A percentile compares a stretch with the other conserved stretches of the same genome.
Evolutionary conservation across 2,329 filamentous ascomycete species (phyloP).

Genomic region (Ophiostoma piceae): DNA sequence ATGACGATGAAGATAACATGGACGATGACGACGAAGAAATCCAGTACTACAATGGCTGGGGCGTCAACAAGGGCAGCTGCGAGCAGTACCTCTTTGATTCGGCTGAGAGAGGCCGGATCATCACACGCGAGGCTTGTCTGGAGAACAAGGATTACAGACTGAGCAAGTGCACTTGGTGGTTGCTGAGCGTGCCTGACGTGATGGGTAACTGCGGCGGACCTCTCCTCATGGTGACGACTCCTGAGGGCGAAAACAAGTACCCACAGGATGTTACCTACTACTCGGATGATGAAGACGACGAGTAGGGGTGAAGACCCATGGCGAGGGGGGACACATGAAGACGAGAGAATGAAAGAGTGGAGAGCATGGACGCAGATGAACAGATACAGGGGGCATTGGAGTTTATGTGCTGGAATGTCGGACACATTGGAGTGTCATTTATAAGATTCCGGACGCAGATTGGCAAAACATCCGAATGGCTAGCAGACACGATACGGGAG

Average conservation of each 20-base stretch:
- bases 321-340: background rate
- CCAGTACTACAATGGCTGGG: background rate
- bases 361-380: background rate
- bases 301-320: background rate
- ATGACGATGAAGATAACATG: background rate
- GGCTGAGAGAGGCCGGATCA: background rate
- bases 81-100: background rate
- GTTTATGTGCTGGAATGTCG: too few species aligned
- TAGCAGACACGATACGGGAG: background rate
- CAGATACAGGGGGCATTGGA: too few species aligned
- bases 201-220: slow-evolving; percentile 22
- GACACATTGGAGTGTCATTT: background rate
- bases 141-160: background rate
- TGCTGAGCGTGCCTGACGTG: slow-evolving; percentile 20
- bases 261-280: slow-evolving; percentile 24
- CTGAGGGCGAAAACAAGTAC: slow-evolving; percentile 23
- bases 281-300: background rate
- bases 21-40: background rate
- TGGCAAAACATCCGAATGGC: background rate
- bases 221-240: slow-evolving; percentile 22
- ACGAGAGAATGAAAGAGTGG: background rate
- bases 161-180: slow-evolving; percentile 17
- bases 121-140: background rate
- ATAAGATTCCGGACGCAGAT: background rate
- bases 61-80: background rate